Conservation (phyloP, 371 early-diverging fungal species). For the Blakeslea trispora region DNA sequence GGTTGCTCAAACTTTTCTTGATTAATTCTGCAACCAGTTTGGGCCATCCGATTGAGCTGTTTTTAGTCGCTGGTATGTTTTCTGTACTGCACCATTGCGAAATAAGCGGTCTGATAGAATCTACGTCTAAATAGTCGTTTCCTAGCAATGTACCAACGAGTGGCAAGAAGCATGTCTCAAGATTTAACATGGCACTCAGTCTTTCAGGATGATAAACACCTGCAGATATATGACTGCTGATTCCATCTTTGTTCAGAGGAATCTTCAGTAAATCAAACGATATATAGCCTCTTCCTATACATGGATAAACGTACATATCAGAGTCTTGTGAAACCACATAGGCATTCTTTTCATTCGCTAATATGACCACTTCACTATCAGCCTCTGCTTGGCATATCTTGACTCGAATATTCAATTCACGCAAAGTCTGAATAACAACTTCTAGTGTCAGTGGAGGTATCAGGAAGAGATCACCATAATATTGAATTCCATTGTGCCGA, state of each 20-base stretch:
- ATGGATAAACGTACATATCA: conserved; percentile 60
- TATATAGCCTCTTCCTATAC: conserved; percentile 54
- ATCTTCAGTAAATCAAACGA: conserved; percentile 49
- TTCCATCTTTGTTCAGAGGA: conserved; percentile 15
- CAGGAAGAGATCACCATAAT: conserved; percentile 44
- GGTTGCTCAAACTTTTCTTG: conserved; percentile 2
- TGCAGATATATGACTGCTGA: conserved; percentile 26
- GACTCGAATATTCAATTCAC: conserved; percentile 31
- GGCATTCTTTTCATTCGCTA: conserved; percentile 45
- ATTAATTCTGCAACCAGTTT: conserved; percentile 34
- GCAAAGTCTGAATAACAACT: conserved; percentile 46
- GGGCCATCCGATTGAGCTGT: conserved; percentile 30
- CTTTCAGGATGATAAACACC: conserved; percentile 45
- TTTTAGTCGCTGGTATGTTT: conserved; percentile 22
- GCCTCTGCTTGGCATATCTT: conserved; percentile 56
- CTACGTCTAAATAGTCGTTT: conserved; percentile 52
- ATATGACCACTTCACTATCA: conserved; percentile 49
- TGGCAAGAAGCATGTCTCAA: conserved; percentile 39
- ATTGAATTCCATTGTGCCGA: conserved; percentile 24
- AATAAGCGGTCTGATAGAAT: conserved; percentile 35
- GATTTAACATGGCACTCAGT: conserved; percentile 40
- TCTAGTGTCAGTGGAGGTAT: conserved; percentile 60
- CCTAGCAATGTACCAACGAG: conserved; percentile 58
- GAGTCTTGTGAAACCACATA: conserved; percentile 63
- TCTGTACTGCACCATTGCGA: conserved; percentile 37